Evolutionary conservation across 2,329 filamentous ascomycete genomes (phyloP).

Genomic region (Aureobasidium musti): DNA sequence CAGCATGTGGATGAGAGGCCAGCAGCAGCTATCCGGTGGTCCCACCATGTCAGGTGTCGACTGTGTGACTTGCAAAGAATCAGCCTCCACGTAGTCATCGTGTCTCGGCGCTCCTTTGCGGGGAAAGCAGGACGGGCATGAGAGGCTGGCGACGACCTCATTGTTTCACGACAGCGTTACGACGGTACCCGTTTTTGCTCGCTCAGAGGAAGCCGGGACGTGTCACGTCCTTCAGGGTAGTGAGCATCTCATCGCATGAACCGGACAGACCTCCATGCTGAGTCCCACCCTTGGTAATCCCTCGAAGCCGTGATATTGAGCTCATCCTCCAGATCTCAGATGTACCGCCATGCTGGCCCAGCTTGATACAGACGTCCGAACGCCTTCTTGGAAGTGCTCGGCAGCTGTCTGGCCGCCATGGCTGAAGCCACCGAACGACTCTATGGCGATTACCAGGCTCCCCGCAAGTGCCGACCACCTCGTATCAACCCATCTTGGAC

Average conservation of each 20-base stretch:
- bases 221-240: conserved; percentile 11
- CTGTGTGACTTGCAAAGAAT: conserved; percentile 16
- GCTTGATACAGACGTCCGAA: conserved; percentile 15
- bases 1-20: conserved; percentile 1
- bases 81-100: conserved; percentile 21
- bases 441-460: conserved; percentile 9
- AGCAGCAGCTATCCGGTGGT: conserved; percentile 4
- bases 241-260: conserved; percentile 8
- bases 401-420: conserved; percentile 18
- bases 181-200: conserved; percentile 23
- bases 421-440: conserved; percentile 17
- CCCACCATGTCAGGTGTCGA: conserved; percentile 6
- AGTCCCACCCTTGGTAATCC: not conserved
- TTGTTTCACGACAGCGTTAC: conserved; percentile 28
- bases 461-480: conserved; percentile 15
- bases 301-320: not conserved
- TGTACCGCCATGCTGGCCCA: conserved; percentile 13
- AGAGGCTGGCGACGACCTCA: conserved; percentile 20
- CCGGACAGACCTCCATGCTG: conserved; percentile 8
- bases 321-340: not conserved
- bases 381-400: conserved; percentile 16
- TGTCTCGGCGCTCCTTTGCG: conserved; percentile 13
- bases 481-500: not conserved
- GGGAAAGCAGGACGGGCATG: conserved; percentile 1
- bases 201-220: conserved; percentile 1